Evolutionary conservation across 2,329 filamentous ascomycete genomes (phyloP), one percentile per base, ranked within the genome.

Genomic region (Colletotrichum costaricense): DNA sequence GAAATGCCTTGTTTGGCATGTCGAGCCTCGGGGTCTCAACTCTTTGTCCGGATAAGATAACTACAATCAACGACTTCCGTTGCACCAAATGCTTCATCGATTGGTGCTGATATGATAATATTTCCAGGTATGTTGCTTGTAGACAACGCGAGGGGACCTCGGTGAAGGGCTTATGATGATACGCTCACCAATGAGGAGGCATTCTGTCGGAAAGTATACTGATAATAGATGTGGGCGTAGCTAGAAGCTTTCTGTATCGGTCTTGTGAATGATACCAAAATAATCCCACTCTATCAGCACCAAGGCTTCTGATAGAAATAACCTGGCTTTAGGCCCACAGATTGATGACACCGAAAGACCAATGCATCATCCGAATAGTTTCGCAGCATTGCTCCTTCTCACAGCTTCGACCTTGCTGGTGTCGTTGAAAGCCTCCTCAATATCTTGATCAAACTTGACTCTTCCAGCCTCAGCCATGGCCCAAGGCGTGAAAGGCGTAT

Each of bases 401-500:
- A 73, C 66, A 24, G 54, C 58, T 4, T 55, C 38, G 2, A 30
- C 54, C 12, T 60, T 42, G 0, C 1, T 11, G 0, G 33, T 22
- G 4, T 60, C 24, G 1, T 54, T 28, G 52, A 69, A 60, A 19
- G 58, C 5, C 33, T 65, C 22, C 2, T 46, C 26, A 2, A 73
- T 2, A 3, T 49, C 66, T 22, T 22, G 8, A 33, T 73, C 70
- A 5, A 73, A 64, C 33, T 28, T 35, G n/a, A 14, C n/a, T 1
- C 49, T 56, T 24, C 14, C 28, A 19, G 24, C 19, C 26, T 14
- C 24, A 2, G 30, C 70, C 30, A 16, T 6, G 1, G 66, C 52
- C 75, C 71, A 78, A 1, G 73, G 56, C 1, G 78, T 79, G n/a
- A 75, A 79, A 2, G 78, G 78, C 0, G 74, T 75, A 11, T 79